Conservation (phyloP, 305 asterid genomes). For the Fraxinus velutina region DNA sequence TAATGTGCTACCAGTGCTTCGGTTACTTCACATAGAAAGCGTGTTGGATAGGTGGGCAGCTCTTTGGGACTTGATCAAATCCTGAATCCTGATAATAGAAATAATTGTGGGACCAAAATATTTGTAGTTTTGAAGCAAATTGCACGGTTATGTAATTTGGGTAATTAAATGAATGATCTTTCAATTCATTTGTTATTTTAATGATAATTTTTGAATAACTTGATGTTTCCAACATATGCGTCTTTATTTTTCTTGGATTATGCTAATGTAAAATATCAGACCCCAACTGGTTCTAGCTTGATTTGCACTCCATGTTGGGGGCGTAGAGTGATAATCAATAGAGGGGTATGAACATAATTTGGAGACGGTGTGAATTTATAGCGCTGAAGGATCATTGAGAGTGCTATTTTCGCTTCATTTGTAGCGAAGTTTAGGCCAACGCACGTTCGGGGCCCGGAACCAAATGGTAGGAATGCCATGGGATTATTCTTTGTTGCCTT, state of each 20-base stretch:
- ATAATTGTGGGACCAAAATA: background rate
- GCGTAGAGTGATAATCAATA: constrained; percentile 28
- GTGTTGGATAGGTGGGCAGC: background rate
- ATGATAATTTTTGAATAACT: background rate
- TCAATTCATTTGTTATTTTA: constrained; percentile 1
- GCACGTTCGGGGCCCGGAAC: constrained; percentile 55
- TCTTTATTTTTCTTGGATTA: background rate
- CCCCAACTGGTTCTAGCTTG: constrained; percentile 30
- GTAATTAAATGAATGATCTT: background rate
- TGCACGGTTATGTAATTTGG: background rate
- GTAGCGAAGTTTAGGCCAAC: constrained; percentile 47
- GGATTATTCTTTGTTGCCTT: constrained; percentile 42
- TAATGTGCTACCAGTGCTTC: background rate
- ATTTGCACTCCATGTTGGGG: constrained; percentile 49
- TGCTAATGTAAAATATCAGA: background rate
- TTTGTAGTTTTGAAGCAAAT: background rate
- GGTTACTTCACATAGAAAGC: background rate
- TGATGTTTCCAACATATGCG: background rate
- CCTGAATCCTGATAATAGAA: background rate
- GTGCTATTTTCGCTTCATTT: constrained; percentile 50
- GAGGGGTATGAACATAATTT: constrained; percentile 47
- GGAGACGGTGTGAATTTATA: constrained; percentile 44
- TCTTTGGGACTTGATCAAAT: background rate
- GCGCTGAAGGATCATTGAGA: constrained; percentile 52
- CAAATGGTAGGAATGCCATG: constrained; percentile 48